Percentiles rank a stretch among this genome's conserved stretches.
Conservation (phyloP, 2,329 filamentous ascomycete genomes). For the Stemphylium beticola region DNA sequence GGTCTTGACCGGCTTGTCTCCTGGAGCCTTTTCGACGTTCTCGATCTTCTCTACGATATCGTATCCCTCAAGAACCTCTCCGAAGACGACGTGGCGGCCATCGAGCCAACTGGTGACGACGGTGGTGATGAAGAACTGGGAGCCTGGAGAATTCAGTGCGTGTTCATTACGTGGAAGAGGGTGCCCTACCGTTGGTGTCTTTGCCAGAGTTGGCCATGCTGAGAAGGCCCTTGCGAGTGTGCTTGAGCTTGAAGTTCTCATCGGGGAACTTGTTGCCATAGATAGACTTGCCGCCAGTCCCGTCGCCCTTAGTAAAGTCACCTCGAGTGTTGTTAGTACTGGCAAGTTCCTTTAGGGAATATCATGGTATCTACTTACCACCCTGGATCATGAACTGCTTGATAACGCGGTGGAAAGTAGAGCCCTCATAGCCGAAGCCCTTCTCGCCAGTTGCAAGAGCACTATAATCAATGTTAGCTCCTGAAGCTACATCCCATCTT, state of each 20-base stretch:
- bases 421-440: conserved; percentile 82
- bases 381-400: conserved; percentile 92
- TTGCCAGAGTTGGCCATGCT: conserved; percentile 76
- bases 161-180: too few species aligned
- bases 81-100: conserved; percentile 84
- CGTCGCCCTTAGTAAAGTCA: conserved; percentile 11
- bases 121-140: conserved; percentile 89
- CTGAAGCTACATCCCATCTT: not conserved
- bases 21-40: conserved; percentile 67
- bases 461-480: conserved; percentile 56
- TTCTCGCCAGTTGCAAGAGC: conserved; percentile 85
- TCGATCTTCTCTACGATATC: conserved; percentile 81
- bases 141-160: too few species aligned
- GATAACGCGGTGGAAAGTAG: conserved; percentile 88
- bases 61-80: conserved; percentile 86
- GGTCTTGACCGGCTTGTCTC: conserved; percentile 71
- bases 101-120: conserved; percentile 82
- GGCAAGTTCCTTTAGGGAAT: not conserved
- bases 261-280: conserved; percentile 84
- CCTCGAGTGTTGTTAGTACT: not conserved
- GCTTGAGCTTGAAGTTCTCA: conserved; percentile 95
- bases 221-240: conserved; percentile 81
- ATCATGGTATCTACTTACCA: conserved; percentile 41
- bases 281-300: conserved; percentile 84
- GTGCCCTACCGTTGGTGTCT: conserved; percentile 67